phyloP scores from a whole-genome alignment of 192 early-diverging fungal species.

The Chytriomyces sp. region DNA sequence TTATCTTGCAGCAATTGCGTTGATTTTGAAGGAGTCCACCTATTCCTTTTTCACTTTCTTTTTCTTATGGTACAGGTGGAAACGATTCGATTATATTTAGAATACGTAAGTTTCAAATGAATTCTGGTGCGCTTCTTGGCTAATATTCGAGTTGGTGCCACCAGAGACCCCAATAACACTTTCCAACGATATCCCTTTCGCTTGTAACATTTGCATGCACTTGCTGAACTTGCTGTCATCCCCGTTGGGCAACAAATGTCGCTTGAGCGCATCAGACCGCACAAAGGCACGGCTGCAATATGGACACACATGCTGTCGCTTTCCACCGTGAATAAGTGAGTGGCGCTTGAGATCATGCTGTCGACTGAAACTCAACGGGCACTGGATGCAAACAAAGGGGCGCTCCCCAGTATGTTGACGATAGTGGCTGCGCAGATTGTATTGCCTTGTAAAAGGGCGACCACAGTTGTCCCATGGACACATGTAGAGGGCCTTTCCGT shows the following conservation, averaged over 20 bases:
- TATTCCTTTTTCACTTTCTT: no score
- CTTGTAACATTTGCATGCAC: slow-evolving; percentile 11
- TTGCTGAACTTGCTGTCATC: slow-evolving; percentile 11
- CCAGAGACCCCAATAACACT: no score
- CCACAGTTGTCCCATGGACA: background rate
- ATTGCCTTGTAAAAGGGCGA: background rate
- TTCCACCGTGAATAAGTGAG: background rate
- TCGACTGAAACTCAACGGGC: background rate
- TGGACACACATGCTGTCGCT: background rate
- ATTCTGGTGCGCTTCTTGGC: no score
- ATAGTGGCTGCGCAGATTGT: background rate
- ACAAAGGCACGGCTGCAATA: background rate
- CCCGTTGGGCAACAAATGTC: slow-evolving; percentile 5
- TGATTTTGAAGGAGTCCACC: no score
- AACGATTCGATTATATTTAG: no score
- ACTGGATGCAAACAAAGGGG: background rate
- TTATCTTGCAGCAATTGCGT: no score
- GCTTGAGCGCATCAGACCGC: slow-evolving; percentile 6
- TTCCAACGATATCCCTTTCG: no score
- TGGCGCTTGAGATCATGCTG: slow-evolving; percentile 15
- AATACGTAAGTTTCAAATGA: no score
- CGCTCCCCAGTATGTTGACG: background rate
- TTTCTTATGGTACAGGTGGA: no score
- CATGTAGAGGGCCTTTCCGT: background rate
- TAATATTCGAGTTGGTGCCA: no score